These are phyloP conservation scores for Geranium rotundifolium DNA, from an alignment of 345 rosid genomes.

Conservation along the genomic window DNA sequence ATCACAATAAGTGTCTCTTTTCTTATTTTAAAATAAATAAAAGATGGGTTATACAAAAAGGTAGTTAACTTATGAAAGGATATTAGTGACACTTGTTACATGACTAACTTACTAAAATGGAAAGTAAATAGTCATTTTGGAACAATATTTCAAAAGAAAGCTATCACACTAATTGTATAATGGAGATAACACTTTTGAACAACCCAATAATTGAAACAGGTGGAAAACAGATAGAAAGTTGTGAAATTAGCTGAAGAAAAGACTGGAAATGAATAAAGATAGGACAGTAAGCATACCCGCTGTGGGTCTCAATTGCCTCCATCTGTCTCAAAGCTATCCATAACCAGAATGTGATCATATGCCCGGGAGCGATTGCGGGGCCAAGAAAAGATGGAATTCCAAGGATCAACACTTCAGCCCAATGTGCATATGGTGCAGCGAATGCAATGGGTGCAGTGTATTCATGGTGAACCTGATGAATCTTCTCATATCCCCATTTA, in stretches of 20 bases:
- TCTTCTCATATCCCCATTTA: constrained; percentile 90
- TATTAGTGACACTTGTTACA: too few species aligned
- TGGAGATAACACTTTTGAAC: background rate
- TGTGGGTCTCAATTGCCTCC: constrained; percentile 91
- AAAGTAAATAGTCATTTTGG: too few species aligned
- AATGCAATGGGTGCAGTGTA: constrained; percentile 70
- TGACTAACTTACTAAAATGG: too few species aligned
- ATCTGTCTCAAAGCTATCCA: constrained; percentile 87
- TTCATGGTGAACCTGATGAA: constrained; percentile 84
- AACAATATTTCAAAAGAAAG: too few species aligned
- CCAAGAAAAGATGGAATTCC: constrained; percentile 91
- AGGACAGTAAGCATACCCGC: constrained; percentile 56
- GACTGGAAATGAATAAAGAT: constrained; percentile 8
- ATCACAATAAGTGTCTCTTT: too few species aligned
- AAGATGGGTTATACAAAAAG: too few species aligned
- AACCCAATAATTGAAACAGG: constrained; percentile 6
- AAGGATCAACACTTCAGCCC: constrained; percentile 82
- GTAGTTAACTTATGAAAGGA: too few species aligned
- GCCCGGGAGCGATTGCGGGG: constrained; percentile 94
- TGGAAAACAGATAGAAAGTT: constrained; percentile 20
- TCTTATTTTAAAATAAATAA: too few species aligned
- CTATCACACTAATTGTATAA: too few species aligned
- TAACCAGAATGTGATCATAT: constrained; percentile 80
- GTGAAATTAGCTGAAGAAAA: constrained; percentile 23
- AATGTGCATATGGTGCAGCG: constrained; percentile 89